Percentiles rank a stretch among this genome's conserved stretches.
Conservation (phyloP, 495 filamentous ascomycete species). For the Chlorociboria aeruginascens region DNA sequence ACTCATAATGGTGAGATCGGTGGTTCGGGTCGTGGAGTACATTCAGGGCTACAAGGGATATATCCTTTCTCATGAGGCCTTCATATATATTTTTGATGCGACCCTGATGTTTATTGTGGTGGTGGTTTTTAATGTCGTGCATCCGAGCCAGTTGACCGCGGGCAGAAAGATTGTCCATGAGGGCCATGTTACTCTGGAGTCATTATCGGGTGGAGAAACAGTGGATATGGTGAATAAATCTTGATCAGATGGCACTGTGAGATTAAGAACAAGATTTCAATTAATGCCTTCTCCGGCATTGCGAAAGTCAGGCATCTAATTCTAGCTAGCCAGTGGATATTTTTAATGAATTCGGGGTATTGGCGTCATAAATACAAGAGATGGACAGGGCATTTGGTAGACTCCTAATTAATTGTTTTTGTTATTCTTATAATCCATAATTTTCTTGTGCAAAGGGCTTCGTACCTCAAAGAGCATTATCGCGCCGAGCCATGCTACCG, state of each 20-base stretch:
- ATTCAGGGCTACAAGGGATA: constrained; percentile 35
- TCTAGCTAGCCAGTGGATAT: too few species aligned
- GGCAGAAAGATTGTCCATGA: not conserved
- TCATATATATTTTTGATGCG: constrained; percentile 28
- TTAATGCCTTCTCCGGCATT: not conserved
- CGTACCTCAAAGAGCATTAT: not conserved
- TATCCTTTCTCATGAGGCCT: constrained; percentile 2
- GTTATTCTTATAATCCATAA: not conserved
- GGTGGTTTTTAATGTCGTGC: constrained; percentile 30
- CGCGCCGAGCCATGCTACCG: not conserved
- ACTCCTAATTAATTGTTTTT: too few species aligned
- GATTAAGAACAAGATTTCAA: not conserved
- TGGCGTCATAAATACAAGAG: too few species aligned
- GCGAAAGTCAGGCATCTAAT: not conserved
- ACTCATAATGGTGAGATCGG: constrained; percentile 45
- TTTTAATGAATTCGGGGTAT: too few species aligned
- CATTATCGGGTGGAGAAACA: not conserved
- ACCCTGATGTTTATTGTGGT: constrained; percentile 40
- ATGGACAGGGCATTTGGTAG: too few species aligned
- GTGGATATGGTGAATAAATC: not conserved
- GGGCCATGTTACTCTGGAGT: not conserved
- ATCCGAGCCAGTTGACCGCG: constrained; percentile 37
- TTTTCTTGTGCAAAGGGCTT: not conserved
- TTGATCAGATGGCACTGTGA: not conserved
- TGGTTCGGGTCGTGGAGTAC: constrained; percentile 49